Percentiles rank a stretch among this genome's conserved stretches.
Conservation (phyloP, 2,329 filamentous ascomycete genomes). For the Fusarium aywerte region DNA sequence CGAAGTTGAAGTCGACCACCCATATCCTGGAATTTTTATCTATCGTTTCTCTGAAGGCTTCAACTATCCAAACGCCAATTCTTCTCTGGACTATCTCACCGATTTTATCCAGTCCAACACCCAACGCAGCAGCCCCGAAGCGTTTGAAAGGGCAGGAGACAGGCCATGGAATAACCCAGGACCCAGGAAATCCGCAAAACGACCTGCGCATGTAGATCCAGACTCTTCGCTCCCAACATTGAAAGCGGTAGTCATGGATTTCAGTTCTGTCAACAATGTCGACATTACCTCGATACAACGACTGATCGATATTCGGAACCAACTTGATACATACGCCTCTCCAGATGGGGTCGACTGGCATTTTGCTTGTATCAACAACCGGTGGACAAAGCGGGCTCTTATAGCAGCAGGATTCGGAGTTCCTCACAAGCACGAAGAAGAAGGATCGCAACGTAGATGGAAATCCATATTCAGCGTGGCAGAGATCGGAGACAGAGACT, state of each 20-base stretch:
- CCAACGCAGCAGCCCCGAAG: slow-evolving; percentile 76
- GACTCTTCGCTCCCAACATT: slow-evolving; percentile 72
- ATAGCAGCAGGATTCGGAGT: slow-evolving; percentile 89
- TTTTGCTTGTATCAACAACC: slow-evolving; percentile 89
- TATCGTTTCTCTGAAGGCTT: slow-evolving; percentile 95
- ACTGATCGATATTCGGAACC: slow-evolving; percentile 93
- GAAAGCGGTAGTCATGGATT: slow-evolving; percentile 92
- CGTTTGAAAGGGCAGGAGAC: slow-evolving; percentile 75
- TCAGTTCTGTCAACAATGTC: slow-evolving; percentile 92
- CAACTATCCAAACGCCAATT: slow-evolving; percentile 94
- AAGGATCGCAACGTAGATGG: slow-evolving; percentile 74
- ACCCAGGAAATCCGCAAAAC: slow-evolving; percentile 62
- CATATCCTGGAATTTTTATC: slow-evolving; percentile 93
- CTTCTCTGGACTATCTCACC: slow-evolving; percentile 83
- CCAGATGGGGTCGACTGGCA: slow-evolving; percentile 94
- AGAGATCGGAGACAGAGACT: slow-evolving; percentile 78
- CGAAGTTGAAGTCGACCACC: slow-evolving; percentile 78
- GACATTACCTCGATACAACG: slow-evolving; percentile 93
- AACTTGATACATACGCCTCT: slow-evolving; percentile 84
- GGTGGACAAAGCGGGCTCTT: slow-evolving; percentile 91
- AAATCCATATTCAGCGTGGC: slow-evolving; percentile 96
- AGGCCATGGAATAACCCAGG: slow-evolving; percentile 96
- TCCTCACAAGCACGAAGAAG: slow-evolving; percentile 63
- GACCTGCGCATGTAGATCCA: slow-evolving; percentile 42
- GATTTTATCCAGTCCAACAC: slow-evolving; percentile 76